phyloP scores from a whole-genome alignment of 2,329 filamentous ascomycete genomes.

The Alternaria sp. region DNA sequence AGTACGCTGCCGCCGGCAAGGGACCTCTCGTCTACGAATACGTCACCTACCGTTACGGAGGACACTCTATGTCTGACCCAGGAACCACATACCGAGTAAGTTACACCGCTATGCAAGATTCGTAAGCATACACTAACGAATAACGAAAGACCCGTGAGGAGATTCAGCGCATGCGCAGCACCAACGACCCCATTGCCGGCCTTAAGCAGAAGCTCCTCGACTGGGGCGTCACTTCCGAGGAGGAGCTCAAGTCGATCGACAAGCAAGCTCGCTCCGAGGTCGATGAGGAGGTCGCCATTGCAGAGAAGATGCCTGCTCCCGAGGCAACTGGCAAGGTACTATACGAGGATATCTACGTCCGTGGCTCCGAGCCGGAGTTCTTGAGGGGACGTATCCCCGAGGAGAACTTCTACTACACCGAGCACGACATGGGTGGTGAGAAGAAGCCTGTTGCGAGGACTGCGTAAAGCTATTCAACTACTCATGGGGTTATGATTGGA shows the following conservation, averaged over 20 bases:
- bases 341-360: constrained; percentile 96
- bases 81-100: constrained; percentile 90
- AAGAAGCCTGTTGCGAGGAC: constrained; percentile 50
- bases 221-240: constrained; percentile 89
- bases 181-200: constrained; percentile 96
- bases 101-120: background rate
- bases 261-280: constrained; percentile 88
- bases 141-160: constrained; percentile 80
- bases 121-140: constrained; percentile 25
- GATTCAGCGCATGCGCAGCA: constrained; percentile 99
- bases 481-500: constrained; percentile 2
- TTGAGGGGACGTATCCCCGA: constrained; percentile 87
- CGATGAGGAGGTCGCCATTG: constrained; percentile 86
- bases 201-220: constrained; percentile 98
- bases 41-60: constrained; percentile 98
- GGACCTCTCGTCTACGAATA: constrained; percentile 97
- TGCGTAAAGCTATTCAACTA: constrained; percentile 21
- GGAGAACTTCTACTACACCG: constrained; percentile 83
- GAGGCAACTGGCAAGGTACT: constrained; percentile 82
- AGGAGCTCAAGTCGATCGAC: constrained; percentile 95
- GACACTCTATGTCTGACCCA: constrained; percentile 99
- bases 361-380: constrained; percentile 85
- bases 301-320: constrained; percentile 85
- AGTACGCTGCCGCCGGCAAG: constrained; percentile 82
- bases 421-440: constrained; percentile 54